Evolutionary conservation across 306 rosid species (phyloP), one percentile per base, ranked within the genome.

Genomic region (Cucurbita ficifolia): DNA sequence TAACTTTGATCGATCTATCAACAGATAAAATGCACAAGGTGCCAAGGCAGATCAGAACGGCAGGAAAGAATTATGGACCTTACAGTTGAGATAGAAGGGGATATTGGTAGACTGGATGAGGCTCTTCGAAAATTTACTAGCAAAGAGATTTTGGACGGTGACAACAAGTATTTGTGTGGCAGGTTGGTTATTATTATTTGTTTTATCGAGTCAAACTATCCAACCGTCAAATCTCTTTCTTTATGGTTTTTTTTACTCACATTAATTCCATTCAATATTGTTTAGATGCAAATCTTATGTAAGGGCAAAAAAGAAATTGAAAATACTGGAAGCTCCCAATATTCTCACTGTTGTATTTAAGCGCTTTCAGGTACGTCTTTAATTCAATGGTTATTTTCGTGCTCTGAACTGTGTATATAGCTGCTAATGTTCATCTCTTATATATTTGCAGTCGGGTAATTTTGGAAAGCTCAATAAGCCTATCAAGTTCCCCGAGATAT

Each of bases 391-490:
- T 14, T 33, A 74, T 75, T 74, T 75, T 46, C 40, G 72, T 73
- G 51, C 40, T 69, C 3, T 68, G 10, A 58, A 61, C 21, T 62
- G 12, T 71, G 43, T 43, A 17, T 7, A 76, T 19, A n/a, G 21
- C 21, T 49, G 70, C 63, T 54, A 71, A 3, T 72, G 18, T 62
- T 75, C 10, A 39, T 69, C 72, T 42, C 18, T 33, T 46, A 17
- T 75, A 49, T 57, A 10, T 74, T 75, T 76, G 81, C 91, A 94
- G 99, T 91, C 97, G 0, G 99, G 99, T 33, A 94, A 86, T 75
- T 93, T 93, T 77, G 98, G 98, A 82, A 93, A 93, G 88, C 96
- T 93, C 81, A 93, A 88, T 78, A 93, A 93, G 84, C 92, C 97
- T 42, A 79, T 93, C 80, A 83, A 62, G 73, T 94, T 85, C 80